Evolutionary conservation across 768 basidiomycete species (phyloP).

Genomic region (Dendrothele bispora): DNA sequence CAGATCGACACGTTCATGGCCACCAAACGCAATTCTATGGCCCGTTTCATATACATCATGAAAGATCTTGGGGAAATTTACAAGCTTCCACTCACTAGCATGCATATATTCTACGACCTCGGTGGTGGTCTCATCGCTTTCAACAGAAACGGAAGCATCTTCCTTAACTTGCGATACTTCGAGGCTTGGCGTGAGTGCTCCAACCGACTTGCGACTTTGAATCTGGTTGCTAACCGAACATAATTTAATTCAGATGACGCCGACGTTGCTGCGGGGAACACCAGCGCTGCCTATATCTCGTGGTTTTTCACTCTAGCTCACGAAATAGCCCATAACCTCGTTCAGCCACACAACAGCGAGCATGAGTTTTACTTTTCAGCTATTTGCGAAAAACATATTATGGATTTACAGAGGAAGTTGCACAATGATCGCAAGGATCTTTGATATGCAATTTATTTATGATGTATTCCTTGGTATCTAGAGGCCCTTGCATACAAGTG

Average conservation of each 20-base stretch:
- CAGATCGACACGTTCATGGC: conserved; percentile 48
- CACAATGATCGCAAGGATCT: background rate
- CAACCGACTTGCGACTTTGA: no score
- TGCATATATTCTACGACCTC: conserved; percentile 88
- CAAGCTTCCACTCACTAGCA: conserved; percentile 63
- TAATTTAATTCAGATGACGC: conserved; percentile 55
- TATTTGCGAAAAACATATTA: conserved; percentile 72
- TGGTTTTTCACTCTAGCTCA: conserved; percentile 92
- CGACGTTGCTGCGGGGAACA: conserved; percentile 54
- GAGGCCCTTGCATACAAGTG: no score
- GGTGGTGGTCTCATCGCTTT: conserved; percentile 88
- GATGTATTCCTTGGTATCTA: no score
- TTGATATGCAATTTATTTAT: background rate
- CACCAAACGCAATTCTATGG: conserved; percentile 54
- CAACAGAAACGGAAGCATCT: conserved; percentile 86
- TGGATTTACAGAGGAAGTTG: conserved; percentile 34
- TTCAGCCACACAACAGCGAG: conserved; percentile 84
- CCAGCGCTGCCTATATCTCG: conserved; percentile 70
- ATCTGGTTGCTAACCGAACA: no score
- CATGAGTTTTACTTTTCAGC: conserved; percentile 95
- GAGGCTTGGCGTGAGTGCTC: conserved; percentile 88
- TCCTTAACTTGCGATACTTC: conserved; percentile 84
- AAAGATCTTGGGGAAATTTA: conserved; percentile 69
- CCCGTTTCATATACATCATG: conserved; percentile 74
- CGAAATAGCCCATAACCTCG: conserved; percentile 90